Base-by-base conservation (phyloP, 208 protist species). In the Leishmania lainsoni region DNA sequence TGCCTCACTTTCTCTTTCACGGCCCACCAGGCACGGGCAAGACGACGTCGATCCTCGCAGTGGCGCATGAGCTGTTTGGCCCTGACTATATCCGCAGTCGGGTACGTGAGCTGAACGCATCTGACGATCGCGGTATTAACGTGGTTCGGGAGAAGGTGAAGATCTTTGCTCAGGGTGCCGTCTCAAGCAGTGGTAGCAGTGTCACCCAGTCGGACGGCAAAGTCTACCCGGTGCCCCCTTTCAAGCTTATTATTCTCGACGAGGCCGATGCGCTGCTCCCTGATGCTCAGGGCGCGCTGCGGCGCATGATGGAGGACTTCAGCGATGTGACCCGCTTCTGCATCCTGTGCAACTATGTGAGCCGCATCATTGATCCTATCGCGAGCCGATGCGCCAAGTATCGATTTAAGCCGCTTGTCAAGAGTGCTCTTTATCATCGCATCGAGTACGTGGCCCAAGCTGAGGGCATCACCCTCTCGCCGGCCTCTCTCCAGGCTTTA, bases 211-310 rank as follows among this genome's bases (percentile, higher is more conserved):
- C 93, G 1, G 94, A 98, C 72, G 94, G 95, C 51, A 92, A 95
- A 59, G 82, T 86, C 29, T 98, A 98, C 81, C 94, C 95, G 14
- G 93, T 97, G 5, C 95, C 95, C 5, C 87, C 90, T n/a, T 98
- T 99, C 90, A 99, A 99, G 91, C 88, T 99, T 10, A 99, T 99
- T 83, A 99, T 99, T 76, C 91, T 99, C 1, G 99, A 99, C 86
- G 99, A 99, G 91, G 99, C 99, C 8, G 99, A 99, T 90, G 97
- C 96, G 61, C 96, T 99, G 92, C 99, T 99, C 42, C 85, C 86
- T 0, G 99, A 99, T 81, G 99, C 99, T 16, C 99, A 99, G 86
- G 97, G 92, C 22, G 99, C 99, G 10, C 92, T 99, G 42, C 93
- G 99, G 51, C 91, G 99, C 48, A 99, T 99, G 84, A 99, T 99